Evolutionary conservation across 306 rosid genomes (phyloP).

Genomic region (Fagus crenata): DNA sequence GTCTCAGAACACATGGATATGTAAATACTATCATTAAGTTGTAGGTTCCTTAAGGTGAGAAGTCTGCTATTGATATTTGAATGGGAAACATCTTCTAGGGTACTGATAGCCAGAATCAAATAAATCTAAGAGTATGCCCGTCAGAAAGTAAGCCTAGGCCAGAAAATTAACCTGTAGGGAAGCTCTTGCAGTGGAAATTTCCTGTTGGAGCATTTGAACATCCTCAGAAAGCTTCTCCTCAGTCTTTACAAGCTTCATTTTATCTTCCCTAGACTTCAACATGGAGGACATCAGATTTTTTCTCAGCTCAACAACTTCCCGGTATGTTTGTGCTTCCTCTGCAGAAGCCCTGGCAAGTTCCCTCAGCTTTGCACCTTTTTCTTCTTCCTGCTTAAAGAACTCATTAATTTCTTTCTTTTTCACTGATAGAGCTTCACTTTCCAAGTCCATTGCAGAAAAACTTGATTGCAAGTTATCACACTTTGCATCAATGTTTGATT

Average conservation of each 20-base stretch:
- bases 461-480: constrained; percentile 46
- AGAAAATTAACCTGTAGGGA: constrained; percentile 62
- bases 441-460: constrained; percentile 54
- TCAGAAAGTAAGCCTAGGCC: constrained; percentile 19
- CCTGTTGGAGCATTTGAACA: constrained; percentile 58
- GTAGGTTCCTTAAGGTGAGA: neutral
- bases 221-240: constrained; percentile 70
- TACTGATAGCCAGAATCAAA: neutral
- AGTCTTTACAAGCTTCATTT: constrained; percentile 53
- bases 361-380: constrained; percentile 48
- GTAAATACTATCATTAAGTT: neutral
- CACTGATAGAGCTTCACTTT: constrained; percentile 46
- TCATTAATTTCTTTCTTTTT: constrained; percentile 62
- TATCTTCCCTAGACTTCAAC: constrained; percentile 66
- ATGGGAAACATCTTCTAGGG: neutral
- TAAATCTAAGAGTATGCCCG: neutral
- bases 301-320: constrained; percentile 54
- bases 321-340: constrained; percentile 61
- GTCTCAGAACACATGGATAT: neutral
- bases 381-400: constrained; percentile 46
- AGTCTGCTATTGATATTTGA: neutral
- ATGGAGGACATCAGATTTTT: constrained; percentile 57
- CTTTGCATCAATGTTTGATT: constrained; percentile 55
- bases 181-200: constrained; percentile 63
- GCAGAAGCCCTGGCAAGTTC: constrained; percentile 54